Base-by-base conservation (phyloP, 306 rosid genomes). In the Sechiopsis laciniata region DNA sequence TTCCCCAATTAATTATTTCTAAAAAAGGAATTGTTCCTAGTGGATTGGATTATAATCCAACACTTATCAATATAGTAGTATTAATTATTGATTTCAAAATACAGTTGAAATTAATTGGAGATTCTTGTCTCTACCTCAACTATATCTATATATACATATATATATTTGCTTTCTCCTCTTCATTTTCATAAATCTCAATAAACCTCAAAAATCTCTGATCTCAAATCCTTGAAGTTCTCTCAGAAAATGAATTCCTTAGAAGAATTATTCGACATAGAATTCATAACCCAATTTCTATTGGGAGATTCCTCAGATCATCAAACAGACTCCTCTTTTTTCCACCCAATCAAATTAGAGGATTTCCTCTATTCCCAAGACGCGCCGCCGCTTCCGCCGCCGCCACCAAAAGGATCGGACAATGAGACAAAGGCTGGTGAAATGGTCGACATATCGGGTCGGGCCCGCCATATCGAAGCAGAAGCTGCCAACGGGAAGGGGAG, bases 331-430 rank as follows among this genome's bases (percentile, higher is more conserved):
- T 72, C 59, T 37, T 52, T 37, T 26, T 40, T 62, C 72, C 87
- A 45, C 19, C 85, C 85, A 8, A 75, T 91, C 8, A 91, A 91
- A 55, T 75, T 76, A 0, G 97, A 91, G 56, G 40, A 77, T 71
- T 80, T 84, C 65, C 51, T 83, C 63, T 81, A 85, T 12, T 82
- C 81, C 45, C 73, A 45, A 37, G 4, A 76, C 26, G 73, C 84
- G 69, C 11, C 79, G 74, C 2, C 74, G 15, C 3, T 6, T 37
- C 20, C 15, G 11, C 82, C 58, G 61, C 45, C 68, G 74, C 60
- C 66, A 3, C 81, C 71, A 1, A 53, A 71, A 21, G 21, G 24
- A 35, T 42, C 59, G 1, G 54, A 15, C 46, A 74, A 70, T 11
- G 71, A 77, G 55, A 83, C 57, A 12, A 85, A 73, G 51, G 62